Evolutionary conservation across 2,329 filamentous ascomycete genomes (phyloP), one percentile per base, ranked within the genome.

Genomic region (Diplodia corticola): DNA sequence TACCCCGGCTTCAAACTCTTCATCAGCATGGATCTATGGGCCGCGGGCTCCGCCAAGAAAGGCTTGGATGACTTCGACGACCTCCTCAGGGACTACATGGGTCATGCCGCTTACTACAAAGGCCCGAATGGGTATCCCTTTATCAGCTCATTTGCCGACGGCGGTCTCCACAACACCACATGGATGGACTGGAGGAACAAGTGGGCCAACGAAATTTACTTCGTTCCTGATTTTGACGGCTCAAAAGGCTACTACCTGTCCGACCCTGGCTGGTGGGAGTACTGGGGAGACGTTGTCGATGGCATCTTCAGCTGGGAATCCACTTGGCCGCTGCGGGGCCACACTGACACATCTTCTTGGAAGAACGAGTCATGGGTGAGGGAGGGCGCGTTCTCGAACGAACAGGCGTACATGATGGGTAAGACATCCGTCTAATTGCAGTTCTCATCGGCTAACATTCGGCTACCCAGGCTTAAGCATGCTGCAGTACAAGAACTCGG

Each of bases 291-390:
- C 60, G 69, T 72, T 2, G 63, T 79, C 24, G 76, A 79, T 63
- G 77, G 77, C 9, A 69, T 78, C 4, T 78, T 78, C 65, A 77
- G 71, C 69, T 79, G 77, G 77, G 77, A 79, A 69, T 72, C 75
- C 3, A 70, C 75, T 20, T 79, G 77, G 78, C 76, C 77, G 1
- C 24, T 12, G 1, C 17, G 53, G 1, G 33, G 54, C 33, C 69
- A 73, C 24, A 66, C 35, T 1, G 59, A 60, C 35, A 70, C 71
- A 10, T 67, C 66, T 13, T 74, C 75, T 51, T 71, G 74, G 13
- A 71, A 70, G 30, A 72, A 70, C 10, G 67, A 70, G 30, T 63
- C 63, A 40, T 71, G 74, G 33, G 68, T 72, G 40, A 66, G 69
- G 2, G 68, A 73, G 7, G 73, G 70, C 59, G 67, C 69, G 5